These are phyloP conservation scores for Aspergillus biplanus DNA, from an alignment of 495 filamentous ascomycete genomes.

Conservation along the genomic window DNA sequence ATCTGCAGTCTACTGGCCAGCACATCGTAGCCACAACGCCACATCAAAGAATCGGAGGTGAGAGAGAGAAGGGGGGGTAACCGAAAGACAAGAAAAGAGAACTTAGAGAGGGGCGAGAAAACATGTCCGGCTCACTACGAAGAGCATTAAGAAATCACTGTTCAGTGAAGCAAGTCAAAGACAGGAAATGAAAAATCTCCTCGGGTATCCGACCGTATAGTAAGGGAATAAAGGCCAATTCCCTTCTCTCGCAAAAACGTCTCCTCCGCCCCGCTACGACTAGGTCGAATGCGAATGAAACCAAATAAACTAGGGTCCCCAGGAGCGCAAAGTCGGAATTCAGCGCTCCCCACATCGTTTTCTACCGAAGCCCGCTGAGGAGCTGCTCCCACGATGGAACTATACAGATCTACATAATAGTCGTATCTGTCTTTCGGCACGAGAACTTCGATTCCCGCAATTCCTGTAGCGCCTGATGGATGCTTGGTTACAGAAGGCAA, in stretches of 20 bases:
- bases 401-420: conserved; percentile 9
- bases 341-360: background rate
- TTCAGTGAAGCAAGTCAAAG: conserved; percentile 17
- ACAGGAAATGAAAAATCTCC: conserved; percentile 14
- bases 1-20: too few relatives aligned
- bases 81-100: background rate
- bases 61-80: too few relatives aligned
- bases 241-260: conserved; percentile 18
- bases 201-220: conserved; percentile 11
- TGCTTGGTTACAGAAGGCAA: conserved; percentile 10
- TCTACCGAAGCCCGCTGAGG: conserved; percentile 1
- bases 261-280: conserved; percentile 10
- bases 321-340: conserved; percentile 12
- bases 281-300: conserved; percentile 7
- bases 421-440: conserved; percentile 11
- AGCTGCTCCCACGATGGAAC: conserved; percentile 9
- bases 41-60: too few relatives aligned
- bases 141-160: background rate
- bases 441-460: conserved; percentile 14
- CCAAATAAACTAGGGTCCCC: conserved; percentile 7
- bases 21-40: too few relatives aligned
- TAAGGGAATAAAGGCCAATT: conserved; percentile 15
- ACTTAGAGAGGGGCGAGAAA: background rate
- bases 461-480: conserved; percentile 19
- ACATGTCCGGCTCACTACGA: background rate